Percentiles rank a stretch among this genome's conserved stretches.
Evolutionary conservation across 306 rosid genomes (phyloP).

Genomic region (Lablab purpureus): DNA sequence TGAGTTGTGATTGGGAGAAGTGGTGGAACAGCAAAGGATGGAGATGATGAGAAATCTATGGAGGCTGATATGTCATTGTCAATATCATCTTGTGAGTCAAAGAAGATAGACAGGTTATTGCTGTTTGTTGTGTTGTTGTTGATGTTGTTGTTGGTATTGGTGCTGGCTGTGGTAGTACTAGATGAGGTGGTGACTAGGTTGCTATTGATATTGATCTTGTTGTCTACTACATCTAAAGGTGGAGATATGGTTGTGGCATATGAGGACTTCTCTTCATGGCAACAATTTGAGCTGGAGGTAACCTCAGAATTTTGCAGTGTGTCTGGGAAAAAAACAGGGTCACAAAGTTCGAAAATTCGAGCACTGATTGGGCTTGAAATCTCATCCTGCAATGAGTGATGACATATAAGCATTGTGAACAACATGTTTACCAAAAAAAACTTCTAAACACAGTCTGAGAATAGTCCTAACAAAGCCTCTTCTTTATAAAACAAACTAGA

Average conservation of each 20-base stretch:
- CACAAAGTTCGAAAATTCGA: constrained; percentile 73
- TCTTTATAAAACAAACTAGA: constrained; percentile 53
- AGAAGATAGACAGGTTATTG: constrained; percentile 63
- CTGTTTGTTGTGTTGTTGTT: constrained; percentile 47
- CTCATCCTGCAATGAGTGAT: constrained; percentile 78
- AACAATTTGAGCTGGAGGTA: constrained; percentile 78
- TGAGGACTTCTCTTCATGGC: constrained; percentile 76
- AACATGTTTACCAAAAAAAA: constrained; percentile 40
- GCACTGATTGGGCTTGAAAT: constrained; percentile 83
- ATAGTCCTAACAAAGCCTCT: constrained; percentile 37
- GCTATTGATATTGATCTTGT: constrained; percentile 28
- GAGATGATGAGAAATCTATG: constrained; percentile 79
- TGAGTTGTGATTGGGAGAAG: constrained; percentile 55
- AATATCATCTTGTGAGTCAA: constrained; percentile 81
- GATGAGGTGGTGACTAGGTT: constrained; percentile 46
- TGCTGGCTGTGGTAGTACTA: constrained; percentile 31
- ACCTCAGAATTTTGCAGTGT: constrained; percentile 80
- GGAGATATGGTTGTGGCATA: constrained; percentile 59
- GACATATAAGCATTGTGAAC: constrained; percentile 47
- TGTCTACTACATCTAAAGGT: constrained; percentile 59
- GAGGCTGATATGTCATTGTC: constrained; percentile 95
- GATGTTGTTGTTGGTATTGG: not conserved
- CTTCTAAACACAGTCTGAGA: constrained; percentile 23
- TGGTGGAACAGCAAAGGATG: constrained; percentile 61
- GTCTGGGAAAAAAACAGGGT: constrained; percentile 76